Evolutionary conservation across 176 grass and related monocot genomes (phyloP).

Genomic region (Otatea glauca): DNA sequence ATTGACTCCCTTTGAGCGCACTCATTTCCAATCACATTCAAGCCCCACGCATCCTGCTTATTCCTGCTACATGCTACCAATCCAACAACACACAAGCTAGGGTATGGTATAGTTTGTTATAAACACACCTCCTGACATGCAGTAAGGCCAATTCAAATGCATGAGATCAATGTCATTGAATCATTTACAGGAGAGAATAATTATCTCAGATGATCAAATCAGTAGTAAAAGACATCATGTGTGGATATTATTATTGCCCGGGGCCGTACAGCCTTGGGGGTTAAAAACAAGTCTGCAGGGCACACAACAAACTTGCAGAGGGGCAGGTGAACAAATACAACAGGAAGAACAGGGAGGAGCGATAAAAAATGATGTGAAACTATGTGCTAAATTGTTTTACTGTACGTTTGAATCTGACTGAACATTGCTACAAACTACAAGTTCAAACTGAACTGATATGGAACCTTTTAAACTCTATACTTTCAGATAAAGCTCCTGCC

Average conservation of each 20-base stretch:
- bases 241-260: constrained; percentile 19
- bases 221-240: not conserved
- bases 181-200: constrained; percentile 18
- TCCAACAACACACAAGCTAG: constrained; percentile 34
- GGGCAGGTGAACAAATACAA: constrained; percentile 48
- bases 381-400: constrained; percentile 25
- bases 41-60: constrained; percentile 11
- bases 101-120: constrained; percentile 39
- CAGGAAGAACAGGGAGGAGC: not conserved
- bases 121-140: constrained; percentile 43
- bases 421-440: not conserved
- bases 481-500: no score
- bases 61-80: constrained; percentile 38
- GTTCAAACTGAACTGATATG: constrained; percentile 29
- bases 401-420: constrained; percentile 44
- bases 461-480: not conserved
- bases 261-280: constrained; percentile 14
- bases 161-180: constrained; percentile 40
- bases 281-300: no score
- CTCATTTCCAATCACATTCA: constrained; percentile 39
- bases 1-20: constrained; percentile 32
- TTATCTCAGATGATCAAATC: constrained; percentile 11
- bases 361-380: constrained; percentile 20
- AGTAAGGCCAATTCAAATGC: constrained; percentile 48
- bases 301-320: constrained; percentile 49